Evolutionary conservation across 1,284 basidiomycete species (phyloP).

Genomic region (Cryptococcus sp.): DNA sequence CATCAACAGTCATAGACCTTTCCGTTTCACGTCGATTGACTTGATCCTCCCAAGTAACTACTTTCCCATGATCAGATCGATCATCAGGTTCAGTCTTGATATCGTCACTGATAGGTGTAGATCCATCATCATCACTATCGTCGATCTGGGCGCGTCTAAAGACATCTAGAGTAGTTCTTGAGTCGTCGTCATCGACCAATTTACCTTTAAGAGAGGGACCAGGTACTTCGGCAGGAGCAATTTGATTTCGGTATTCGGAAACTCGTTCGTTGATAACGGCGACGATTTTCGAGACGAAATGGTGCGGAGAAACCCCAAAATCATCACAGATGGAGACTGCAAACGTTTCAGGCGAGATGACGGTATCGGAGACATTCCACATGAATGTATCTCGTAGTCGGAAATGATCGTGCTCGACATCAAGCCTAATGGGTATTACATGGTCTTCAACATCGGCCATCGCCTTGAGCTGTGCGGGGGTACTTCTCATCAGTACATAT

Average conservation of each 20-base stretch:
- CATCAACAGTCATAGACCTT: slow-evolving; percentile 41
- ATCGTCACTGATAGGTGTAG: slow-evolving; percentile 20
- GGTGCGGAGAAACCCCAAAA: slow-evolving; percentile 65
- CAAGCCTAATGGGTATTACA: slow-evolving; percentile 88
- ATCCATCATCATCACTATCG: slow-evolving; percentile 1
- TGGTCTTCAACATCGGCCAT: slow-evolving; percentile 46
- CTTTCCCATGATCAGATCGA: slow-evolving; percentile 15
- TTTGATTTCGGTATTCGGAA: slow-evolving; percentile 52
- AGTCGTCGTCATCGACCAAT: slow-evolving; percentile 23
- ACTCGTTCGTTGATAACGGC: slow-evolving; percentile 86
- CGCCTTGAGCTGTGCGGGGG: slow-evolving; percentile 42
- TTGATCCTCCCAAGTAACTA: slow-evolving; percentile 22
- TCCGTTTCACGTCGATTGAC: slow-evolving; percentile 37
- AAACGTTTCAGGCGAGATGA: slow-evolving; percentile 84
- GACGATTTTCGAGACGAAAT: slow-evolving; percentile 70
- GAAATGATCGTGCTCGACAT: slow-evolving; percentile 85
- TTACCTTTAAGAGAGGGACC: slow-evolving; percentile 15
- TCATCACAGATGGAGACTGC: slow-evolving; percentile 89
- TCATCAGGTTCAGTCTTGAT: slow-evolving; percentile 31
- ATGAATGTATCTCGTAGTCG: slow-evolving; percentile 94
- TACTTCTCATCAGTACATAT: slow-evolving; percentile 8
- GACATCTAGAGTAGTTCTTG: slow-evolving; percentile 23
- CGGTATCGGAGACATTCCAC: slow-evolving; percentile 90
- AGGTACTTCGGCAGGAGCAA: slow-evolving; percentile 24
- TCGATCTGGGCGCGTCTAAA: slow-evolving; percentile 26